Evolutionary conservation across 2,329 filamentous ascomycete species (phyloP).

Genomic region (Stagonosporopsis tanaceti): DNA sequence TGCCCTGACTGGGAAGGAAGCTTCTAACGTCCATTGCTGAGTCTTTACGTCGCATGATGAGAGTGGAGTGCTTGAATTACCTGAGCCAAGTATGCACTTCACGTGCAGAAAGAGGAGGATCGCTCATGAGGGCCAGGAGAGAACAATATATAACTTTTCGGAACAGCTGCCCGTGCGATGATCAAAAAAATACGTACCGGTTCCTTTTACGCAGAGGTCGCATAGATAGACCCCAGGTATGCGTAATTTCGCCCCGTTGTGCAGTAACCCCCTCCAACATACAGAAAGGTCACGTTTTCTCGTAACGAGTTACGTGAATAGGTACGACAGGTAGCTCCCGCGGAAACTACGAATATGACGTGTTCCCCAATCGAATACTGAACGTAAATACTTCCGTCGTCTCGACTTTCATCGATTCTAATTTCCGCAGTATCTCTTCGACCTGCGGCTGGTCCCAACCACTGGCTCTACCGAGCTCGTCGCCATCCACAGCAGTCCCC

Average conservation of each 20-base stretch:
- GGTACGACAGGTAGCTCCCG: background rate
- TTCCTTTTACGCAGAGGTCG: background rate
- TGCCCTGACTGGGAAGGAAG: background rate
- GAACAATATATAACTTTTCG: background rate
- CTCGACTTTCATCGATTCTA: background rate
- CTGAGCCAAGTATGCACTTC: constrained; percentile 12
- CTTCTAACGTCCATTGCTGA: constrained; percentile 23
- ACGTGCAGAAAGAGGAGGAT: background rate
- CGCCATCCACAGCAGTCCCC: background rate
- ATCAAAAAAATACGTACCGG: background rate
- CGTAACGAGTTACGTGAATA: constrained; percentile 16
- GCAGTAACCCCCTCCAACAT: background rate
- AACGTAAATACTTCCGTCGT: background rate
- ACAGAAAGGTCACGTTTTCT: constrained; percentile 4
- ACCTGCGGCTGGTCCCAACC: too few relatives aligned
- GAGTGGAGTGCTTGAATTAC: constrained; percentile 10
- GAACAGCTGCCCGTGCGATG: background rate
- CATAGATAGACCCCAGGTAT: background rate
- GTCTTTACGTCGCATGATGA: constrained; percentile 24
- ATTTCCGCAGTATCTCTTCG: too few relatives aligned
- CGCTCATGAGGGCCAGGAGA: background rate
- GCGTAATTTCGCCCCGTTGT: constrained; percentile 1
- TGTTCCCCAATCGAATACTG: background rate
- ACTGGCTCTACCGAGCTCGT: background rate
- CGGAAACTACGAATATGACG: background rate